These are phyloP conservation scores for Spatholobus suberectus DNA, from an alignment of 306 rosid genomes.

Conservation along the genomic window DNA sequence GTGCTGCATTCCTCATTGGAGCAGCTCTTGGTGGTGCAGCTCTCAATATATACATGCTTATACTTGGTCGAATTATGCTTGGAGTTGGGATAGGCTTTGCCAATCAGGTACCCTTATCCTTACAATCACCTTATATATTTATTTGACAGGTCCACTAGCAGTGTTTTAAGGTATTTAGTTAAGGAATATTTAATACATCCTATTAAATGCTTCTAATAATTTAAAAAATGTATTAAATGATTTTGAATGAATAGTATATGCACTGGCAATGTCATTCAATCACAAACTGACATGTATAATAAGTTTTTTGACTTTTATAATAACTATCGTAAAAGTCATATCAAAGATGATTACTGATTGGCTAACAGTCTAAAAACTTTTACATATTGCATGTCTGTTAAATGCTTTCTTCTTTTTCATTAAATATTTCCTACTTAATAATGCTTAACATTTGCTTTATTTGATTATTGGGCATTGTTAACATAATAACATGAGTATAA, in stretches of 20 bases:
- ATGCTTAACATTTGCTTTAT: no score
- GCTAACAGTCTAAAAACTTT: no score
- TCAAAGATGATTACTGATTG: no score
- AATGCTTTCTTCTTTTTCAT: neutral
- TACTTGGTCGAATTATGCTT: constrained; percentile 62
- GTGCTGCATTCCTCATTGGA: constrained; percentile 57
- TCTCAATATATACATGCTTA: constrained; percentile 40
- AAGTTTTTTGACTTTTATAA: no score
- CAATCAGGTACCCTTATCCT: constrained; percentile 51
- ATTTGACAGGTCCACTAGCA: neutral
- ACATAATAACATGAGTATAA: neutral
- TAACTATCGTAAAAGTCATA: no score
- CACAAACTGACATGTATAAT: no score
- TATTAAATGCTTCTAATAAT: no score
- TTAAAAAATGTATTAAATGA: no score
- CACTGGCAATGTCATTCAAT: no score
- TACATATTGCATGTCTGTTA: no score
- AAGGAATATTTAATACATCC: neutral
- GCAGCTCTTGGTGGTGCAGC: constrained; percentile 61
- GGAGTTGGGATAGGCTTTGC: constrained; percentile 75
- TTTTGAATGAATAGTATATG: no score
- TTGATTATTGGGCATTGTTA: neutral
- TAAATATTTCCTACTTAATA: neutral
- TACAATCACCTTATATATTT: neutral
- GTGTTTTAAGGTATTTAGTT: neutral